A percentile compares a stretch with the other conserved stretches of the same genome.
Evolutionary conservation across 2,329 filamentous ascomycete genomes (phyloP).

Genomic region (Stemphylium beticola): DNA sequence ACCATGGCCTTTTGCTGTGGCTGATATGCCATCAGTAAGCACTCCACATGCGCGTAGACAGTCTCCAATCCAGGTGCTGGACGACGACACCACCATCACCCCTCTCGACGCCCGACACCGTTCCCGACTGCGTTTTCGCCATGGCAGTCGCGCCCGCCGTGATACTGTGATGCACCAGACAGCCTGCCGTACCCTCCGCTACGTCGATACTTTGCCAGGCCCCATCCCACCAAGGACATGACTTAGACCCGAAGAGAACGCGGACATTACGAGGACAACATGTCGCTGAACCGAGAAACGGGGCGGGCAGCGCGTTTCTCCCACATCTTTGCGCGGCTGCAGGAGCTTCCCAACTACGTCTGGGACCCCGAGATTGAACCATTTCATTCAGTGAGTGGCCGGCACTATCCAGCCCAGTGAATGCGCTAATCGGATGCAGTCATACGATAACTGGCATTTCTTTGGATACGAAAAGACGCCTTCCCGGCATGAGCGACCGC

Average conservation of each 20-base stretch:
- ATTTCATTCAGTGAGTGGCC: constrained; percentile 53
- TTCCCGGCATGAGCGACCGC: constrained; percentile 22
- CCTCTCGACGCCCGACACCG: background rate
- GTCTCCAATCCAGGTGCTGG: background rate
- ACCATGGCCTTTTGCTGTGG: constrained; percentile 11
- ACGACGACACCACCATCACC: constrained; percentile 3
- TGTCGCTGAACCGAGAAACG: constrained; percentile 12
- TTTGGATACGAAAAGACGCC: constrained; percentile 47
- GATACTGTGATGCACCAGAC: background rate
- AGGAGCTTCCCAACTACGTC: constrained; percentile 48
- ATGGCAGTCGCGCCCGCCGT: constrained; percentile 7
- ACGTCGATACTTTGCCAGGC: background rate
- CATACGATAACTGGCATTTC: constrained; percentile 84
- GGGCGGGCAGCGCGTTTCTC: constrained; percentile 35
- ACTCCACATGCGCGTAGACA: constrained; percentile 11
- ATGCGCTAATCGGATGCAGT: constrained; percentile 50
- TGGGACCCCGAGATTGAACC: constrained; percentile 52
- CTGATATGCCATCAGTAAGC: constrained; percentile 21
- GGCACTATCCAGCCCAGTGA: background rate
- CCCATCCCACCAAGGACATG: constrained; percentile 14
- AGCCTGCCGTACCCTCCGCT: background rate
- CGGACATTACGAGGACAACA: constrained; percentile 23
- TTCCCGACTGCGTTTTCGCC: constrained; percentile 1
- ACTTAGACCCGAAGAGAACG: background rate
- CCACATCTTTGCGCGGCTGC: constrained; percentile 43